A percentile compares a stretch with the other conserved stretches of the same genome.
These are phyloP conservation scores for Lachnellula arida DNA, from an alignment of 2,329 filamentous ascomycete species.

Conservation along the genomic window DNA sequence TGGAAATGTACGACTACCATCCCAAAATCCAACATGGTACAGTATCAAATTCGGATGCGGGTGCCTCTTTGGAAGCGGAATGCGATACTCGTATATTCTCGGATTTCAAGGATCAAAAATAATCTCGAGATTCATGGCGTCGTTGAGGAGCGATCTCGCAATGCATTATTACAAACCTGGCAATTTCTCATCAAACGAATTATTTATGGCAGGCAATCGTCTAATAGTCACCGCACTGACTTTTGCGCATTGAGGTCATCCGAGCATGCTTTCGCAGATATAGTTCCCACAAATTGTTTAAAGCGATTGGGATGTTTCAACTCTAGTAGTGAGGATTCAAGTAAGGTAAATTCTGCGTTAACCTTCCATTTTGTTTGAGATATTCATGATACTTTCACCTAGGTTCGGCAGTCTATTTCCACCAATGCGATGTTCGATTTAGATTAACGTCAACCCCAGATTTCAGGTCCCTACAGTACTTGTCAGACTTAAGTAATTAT, in stretches of 20 bases:
- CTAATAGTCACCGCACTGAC: conserved; percentile 8
- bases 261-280: background rate
- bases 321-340: background rate
- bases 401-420: too few species aligned
- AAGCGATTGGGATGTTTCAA: too few species aligned
- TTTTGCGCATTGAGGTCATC: background rate
- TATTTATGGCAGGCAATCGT: background rate
- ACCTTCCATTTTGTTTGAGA: too few species aligned
- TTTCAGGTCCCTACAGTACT: too few species aligned
- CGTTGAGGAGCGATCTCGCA: background rate
- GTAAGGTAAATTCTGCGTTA: background rate
- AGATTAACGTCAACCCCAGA: background rate
- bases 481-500: too few species aligned
- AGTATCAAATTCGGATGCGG: background rate
- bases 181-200: conserved; percentile 9
- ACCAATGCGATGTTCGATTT: background rate
- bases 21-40: too few species aligned
- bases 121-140: conserved; percentile 10
- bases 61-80: conserved; percentile 5
- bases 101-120: conserved; percentile 6
- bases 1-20: background rate
- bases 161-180: conserved; percentile 11
- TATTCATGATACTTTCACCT: too few species aligned
- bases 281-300: background rate
- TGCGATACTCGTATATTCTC: conserved; percentile 2